Conservation (phyloP, 2,329 filamentous ascomycete species). For the Epichloe gansuensis region DNA sequence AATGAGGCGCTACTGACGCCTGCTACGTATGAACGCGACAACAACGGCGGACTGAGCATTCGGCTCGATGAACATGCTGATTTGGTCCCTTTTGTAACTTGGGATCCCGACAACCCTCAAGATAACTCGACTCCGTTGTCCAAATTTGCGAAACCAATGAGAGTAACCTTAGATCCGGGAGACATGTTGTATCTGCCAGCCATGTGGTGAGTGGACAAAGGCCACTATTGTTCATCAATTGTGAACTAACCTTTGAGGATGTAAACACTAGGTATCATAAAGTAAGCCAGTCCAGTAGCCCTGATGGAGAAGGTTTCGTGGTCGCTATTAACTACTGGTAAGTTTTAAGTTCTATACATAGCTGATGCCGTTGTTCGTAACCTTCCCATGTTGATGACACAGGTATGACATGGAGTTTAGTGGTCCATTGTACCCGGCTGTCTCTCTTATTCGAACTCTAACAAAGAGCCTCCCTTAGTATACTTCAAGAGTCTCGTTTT, state of each 20-base stretch:
- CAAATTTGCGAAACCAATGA: slow-evolving; percentile 43
- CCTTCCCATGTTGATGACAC: slow-evolving; percentile 2
- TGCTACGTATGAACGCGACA: slow-evolving; percentile 43
- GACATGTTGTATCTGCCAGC: slow-evolving; percentile 77
- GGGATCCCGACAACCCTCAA: slow-evolving; percentile 56
- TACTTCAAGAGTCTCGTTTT: not conserved
- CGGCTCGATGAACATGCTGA: slow-evolving; percentile 21
- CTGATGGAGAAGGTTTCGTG: slow-evolving; percentile 61
- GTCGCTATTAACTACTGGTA: slow-evolving; percentile 76
- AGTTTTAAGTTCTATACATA: slow-evolving; percentile 9
- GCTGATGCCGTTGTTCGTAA: not conserved
- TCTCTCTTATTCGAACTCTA: slow-evolving; percentile 39
- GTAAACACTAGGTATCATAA: slow-evolving; percentile 54
- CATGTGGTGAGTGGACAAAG: slow-evolving; percentile 48
- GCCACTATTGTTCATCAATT: not conserved
- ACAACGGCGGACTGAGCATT: slow-evolving; percentile 16
- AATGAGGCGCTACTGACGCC: slow-evolving; percentile 46
- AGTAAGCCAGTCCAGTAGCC: slow-evolving; percentile 56
- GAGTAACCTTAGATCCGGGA: slow-evolving; percentile 57
- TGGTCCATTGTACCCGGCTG: slow-evolving; percentile 53
- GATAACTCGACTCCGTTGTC: slow-evolving; percentile 45
- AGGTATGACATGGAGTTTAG: slow-evolving; percentile 74
- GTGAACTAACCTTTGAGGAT: not conserved
- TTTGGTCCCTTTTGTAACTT: slow-evolving; percentile 54
- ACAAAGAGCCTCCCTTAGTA: not conserved